phyloP scores from a whole-genome alignment of 2,329 filamentous ascomycete species.

The Chrysoporthe cubensis region DNA sequence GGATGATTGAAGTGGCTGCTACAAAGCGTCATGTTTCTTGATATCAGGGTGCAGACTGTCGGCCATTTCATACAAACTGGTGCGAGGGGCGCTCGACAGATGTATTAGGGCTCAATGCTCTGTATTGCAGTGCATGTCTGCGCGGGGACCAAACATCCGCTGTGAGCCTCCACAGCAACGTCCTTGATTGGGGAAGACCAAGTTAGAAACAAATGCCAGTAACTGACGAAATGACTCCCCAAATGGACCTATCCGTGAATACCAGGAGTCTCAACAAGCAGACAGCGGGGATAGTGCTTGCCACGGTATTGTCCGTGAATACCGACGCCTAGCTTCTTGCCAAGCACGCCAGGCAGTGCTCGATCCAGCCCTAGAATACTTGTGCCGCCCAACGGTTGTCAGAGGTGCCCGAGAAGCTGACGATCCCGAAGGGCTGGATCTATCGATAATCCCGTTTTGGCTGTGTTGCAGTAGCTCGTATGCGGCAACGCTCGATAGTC shows the following conservation, averaged over 20 bases:
- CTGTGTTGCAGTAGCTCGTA: conserved; percentile 22
- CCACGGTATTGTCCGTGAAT: too few relatives aligned
- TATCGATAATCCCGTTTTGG: conserved; percentile 14
- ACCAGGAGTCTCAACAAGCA: too few relatives aligned
- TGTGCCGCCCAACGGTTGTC: conserved; percentile 10
- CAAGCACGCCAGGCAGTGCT: not conserved
- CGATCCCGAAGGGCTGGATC: conserved; percentile 11
- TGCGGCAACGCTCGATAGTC: conserved; percentile 3
- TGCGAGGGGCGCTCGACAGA: not conserved
- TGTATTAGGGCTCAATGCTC: not conserved
- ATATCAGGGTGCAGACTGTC: too few relatives aligned
- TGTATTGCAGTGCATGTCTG: not conserved
- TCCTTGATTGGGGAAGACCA: not conserved
- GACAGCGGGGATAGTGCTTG: too few relatives aligned
- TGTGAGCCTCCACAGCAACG: not conserved
- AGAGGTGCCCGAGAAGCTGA: conserved; percentile 10
- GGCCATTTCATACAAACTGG: too few relatives aligned
- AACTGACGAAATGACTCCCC: too few relatives aligned
- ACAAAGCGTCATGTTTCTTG: too few relatives aligned
- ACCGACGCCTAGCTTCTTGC: not conserved
- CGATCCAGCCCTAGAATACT: not conserved
- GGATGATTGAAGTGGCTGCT: too few relatives aligned
- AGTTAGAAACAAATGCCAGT: too few relatives aligned
- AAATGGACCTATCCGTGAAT: too few relatives aligned
- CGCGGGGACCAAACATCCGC: not conserved